Conservation (phyloP, 495 filamentous ascomycete species). For the Aspergillus saccharolyticus region DNA sequence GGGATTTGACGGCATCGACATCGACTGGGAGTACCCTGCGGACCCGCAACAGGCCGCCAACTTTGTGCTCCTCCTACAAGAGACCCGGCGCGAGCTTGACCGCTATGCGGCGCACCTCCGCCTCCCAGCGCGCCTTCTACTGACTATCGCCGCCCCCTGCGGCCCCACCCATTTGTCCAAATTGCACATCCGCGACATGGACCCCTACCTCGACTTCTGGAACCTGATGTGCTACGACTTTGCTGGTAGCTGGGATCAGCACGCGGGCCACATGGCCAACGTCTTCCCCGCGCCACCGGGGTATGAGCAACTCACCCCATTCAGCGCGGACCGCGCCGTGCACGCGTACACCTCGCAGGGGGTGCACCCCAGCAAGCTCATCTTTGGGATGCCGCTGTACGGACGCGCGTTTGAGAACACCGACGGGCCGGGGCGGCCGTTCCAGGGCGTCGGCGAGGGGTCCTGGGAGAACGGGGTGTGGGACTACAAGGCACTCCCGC, state of each 20-base stretch:
- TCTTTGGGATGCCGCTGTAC: conserved; percentile 82
- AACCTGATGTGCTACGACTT: conserved; percentile 82
- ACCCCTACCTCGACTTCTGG: conserved; percentile 59
- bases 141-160: conserved; percentile 61
- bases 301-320: conserved; percentile 59
- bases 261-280: conserved; percentile 72
- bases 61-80: conserved; percentile 57
- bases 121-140: conserved; percentile 52
- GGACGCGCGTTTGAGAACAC: conserved; percentile 75
- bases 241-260: conserved; percentile 63
- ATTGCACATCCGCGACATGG: conserved; percentile 57
- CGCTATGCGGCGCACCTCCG: conserved; percentile 48
- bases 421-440: conserved; percentile 62
- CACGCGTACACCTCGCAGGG: conserved; percentile 58
- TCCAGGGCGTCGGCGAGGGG: conserved; percentile 59
- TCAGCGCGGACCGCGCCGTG: conserved; percentile 60
- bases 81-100: conserved; percentile 52
- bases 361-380: conserved; percentile 61
- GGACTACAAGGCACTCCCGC: conserved; percentile 64
- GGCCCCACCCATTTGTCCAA: conserved; percentile 56
- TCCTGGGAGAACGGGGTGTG: conserved; percentile 74
- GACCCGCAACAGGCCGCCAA: conserved; percentile 50
- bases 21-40: conserved; percentile 54
- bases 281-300: conserved; percentile 47
- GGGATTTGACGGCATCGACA: conserved; percentile 58